Evolutionary conservation across 1,139 yeast species (phyloP).

Genomic region (Magnusiomyces magnusii): DNA sequence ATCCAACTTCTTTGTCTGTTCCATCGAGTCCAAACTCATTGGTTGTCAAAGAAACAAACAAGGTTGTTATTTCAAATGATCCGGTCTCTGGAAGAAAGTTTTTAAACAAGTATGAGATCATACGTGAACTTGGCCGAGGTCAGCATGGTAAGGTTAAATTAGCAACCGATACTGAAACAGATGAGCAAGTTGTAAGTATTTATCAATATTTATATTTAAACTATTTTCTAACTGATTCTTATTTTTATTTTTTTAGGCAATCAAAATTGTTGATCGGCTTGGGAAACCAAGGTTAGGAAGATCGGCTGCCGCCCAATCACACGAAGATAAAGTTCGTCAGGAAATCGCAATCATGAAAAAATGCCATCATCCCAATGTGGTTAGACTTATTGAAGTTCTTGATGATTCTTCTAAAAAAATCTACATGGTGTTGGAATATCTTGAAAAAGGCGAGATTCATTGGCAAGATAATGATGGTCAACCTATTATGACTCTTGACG

Average conservation of each 20-base stretch:
- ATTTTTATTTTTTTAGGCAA: slow-evolving; percentile 42
- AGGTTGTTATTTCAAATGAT: slow-evolving; percentile 77
- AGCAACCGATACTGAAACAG: slow-evolving; percentile 64
- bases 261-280: slow-evolving; percentile 81
- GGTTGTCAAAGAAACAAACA: slow-evolving; percentile 73
- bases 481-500: slow-evolving; percentile 58
- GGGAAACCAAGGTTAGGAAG: slow-evolving; percentile 54
- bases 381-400: slow-evolving; percentile 75
- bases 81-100: slow-evolving; percentile 80
- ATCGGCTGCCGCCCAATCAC: slow-evolving; percentile 38
- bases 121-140: slow-evolving; percentile 85
- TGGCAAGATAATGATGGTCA: slow-evolving; percentile 52
- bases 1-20: neutral
- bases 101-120: slow-evolving; percentile 83
- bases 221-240: neutral
- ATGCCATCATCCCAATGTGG: slow-evolving; percentile 87
- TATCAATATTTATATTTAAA: neutral
- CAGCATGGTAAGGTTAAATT: slow-evolving; percentile 97
- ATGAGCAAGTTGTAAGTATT: slow-evolving; percentile 47
- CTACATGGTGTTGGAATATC: slow-evolving; percentile 81
- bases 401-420: slow-evolving; percentile 83
- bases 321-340: slow-evolving; percentile 70
- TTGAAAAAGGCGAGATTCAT: slow-evolving; percentile 85
- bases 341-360: slow-evolving; percentile 97
- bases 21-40: slow-evolving; percentile 8